These are phyloP conservation scores for Pisolithus microcarpus DNA, from an alignment of 768 basidiomycete species.

Conservation along the genomic window DNA sequence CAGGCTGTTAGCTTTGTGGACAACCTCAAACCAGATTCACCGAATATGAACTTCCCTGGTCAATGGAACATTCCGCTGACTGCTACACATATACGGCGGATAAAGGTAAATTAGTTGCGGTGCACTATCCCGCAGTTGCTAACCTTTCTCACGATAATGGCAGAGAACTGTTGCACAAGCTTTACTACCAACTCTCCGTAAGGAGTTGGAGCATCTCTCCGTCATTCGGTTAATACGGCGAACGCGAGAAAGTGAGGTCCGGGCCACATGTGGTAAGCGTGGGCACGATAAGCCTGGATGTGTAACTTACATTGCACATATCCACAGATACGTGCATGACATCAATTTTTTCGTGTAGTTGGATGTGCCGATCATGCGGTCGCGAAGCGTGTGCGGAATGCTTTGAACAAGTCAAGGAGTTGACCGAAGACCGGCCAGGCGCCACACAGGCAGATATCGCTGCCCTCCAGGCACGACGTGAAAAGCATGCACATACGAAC, in stretches of 20 bases:
- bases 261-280: constrained; percentile 74
- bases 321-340: constrained; percentile 84
- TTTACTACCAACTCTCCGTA: constrained; percentile 56
- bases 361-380: constrained; percentile 89
- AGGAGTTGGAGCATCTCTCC: constrained; percentile 57
- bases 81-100: constrained; percentile 42
- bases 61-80: constrained; percentile 60
- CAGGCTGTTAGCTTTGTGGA: constrained; percentile 67
- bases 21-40: constrained; percentile 48
- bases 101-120: constrained; percentile 43
- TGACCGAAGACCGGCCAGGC: constrained; percentile 48
- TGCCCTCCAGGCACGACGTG: constrained; percentile 44
- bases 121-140: constrained; percentile 2
- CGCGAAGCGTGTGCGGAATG: constrained; percentile 87
- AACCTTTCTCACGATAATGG: constrained; percentile 23
- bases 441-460: constrained; percentile 43
- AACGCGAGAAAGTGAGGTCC: constrained; percentile 72
- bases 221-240: constrained; percentile 57
- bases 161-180: constrained; percentile 64
- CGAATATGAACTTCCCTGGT: constrained; percentile 53
- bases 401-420: constrained; percentile 57
- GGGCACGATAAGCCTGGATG: constrained; percentile 2
- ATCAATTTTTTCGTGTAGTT: constrained; percentile 82
- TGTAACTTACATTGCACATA: neutral
- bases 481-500: constrained; percentile 56